These are phyloP conservation scores for Picea glauca DNA, from an alignment of 75 land plant genomes.

Conservation along the genomic window DNA sequence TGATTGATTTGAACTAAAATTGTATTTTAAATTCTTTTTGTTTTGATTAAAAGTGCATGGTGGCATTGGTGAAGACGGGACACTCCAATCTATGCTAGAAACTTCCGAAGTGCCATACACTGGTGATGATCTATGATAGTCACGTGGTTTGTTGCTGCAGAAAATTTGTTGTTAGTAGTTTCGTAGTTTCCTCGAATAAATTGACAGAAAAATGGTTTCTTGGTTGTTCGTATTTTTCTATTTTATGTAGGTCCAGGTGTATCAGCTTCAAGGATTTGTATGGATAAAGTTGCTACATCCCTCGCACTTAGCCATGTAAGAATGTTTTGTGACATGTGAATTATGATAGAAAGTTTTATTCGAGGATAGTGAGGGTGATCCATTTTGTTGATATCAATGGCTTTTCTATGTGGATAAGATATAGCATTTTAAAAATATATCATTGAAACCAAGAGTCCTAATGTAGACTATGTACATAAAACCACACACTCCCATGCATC, in stretches of 20 bases:
- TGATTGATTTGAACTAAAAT: neutral
- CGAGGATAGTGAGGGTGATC: neutral
- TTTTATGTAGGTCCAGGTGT: conserved; percentile 59
- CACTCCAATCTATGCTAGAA: conserved; percentile 72
- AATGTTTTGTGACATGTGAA: neutral
- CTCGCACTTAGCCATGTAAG: conserved; percentile 65
- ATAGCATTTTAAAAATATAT: neutral
- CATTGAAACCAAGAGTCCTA: neutral
- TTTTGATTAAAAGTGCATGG: conserved; percentile 64
- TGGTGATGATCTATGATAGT: conserved; percentile 27
- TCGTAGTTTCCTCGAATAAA: neutral
- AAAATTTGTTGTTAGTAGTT: neutral
- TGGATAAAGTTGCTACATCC: conserved; percentile 82
- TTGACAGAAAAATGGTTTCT: neutral
- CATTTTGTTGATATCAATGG: neutral
- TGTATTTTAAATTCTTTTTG: neutral
- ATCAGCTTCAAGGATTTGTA: conserved; percentile 61
- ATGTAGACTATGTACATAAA: neutral
- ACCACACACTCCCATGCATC: neutral
- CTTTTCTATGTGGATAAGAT: neutral
- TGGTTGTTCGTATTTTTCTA: neutral
- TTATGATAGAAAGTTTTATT: neutral
- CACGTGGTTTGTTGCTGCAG: neutral
- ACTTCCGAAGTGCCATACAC: conserved; percentile 66
- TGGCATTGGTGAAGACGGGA: conserved; percentile 89